Evolutionary conservation across 106 monocot genomes (phyloP).

Genomic region (Phalaenopsis equestris): DNA sequence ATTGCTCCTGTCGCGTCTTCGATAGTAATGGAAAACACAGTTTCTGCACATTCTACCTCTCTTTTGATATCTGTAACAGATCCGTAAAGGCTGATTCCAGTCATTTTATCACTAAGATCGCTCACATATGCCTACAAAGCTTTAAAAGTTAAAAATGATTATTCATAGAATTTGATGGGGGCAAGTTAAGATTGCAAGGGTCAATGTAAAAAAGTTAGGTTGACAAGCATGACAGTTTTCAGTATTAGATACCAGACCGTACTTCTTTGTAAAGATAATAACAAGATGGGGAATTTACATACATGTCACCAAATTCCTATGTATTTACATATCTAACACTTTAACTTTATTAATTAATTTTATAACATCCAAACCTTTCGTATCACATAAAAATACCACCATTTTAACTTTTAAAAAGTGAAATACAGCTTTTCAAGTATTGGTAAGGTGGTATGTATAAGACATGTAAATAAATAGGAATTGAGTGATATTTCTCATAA

Average conservation of each 20-base stretch:
- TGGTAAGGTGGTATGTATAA: too few relatives aligned
- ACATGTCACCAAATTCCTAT: too few relatives aligned
- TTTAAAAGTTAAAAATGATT: slow-evolving; percentile 7
- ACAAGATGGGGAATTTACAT: neutral
- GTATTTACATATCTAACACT: too few relatives aligned
- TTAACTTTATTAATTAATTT: too few relatives aligned
- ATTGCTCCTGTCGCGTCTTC: slow-evolving; percentile 64
- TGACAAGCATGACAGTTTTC: neutral
- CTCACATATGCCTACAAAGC: slow-evolving; percentile 46
- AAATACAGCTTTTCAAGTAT: too few relatives aligned
- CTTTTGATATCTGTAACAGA: slow-evolving; percentile 36
- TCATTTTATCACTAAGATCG: slow-evolving; percentile 76
- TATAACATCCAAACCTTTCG: too few relatives aligned
- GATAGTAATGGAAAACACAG: slow-evolving; percentile 44
- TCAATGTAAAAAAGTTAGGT: neutral
- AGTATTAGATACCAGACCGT: neutral
- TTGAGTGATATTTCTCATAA: too few relatives aligned
- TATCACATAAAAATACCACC: too few relatives aligned
- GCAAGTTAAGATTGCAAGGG: neutral
- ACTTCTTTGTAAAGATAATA: neutral
- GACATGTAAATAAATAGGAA: too few relatives aligned
- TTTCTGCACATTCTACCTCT: slow-evolving; percentile 23
- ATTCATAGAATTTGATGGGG: neutral
- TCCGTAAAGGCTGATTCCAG: slow-evolving; percentile 66
- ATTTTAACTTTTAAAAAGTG: too few relatives aligned